phyloP scores from a whole-genome alignment of 176 grass and related monocot species.

The Zoysia japonica region DNA sequence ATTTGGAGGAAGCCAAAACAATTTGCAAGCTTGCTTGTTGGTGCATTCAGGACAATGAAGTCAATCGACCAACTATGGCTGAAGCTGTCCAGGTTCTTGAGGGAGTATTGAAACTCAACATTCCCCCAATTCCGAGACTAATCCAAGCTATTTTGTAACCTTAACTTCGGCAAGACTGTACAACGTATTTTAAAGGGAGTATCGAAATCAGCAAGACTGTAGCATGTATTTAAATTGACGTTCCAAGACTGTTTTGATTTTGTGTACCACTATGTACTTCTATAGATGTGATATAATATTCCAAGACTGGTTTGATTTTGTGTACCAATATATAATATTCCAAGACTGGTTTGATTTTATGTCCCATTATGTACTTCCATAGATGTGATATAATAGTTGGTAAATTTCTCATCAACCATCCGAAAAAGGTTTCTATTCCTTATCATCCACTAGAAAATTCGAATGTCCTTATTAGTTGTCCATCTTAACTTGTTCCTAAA shows the following conservation, averaged over 20 bases:
- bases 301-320: no score
- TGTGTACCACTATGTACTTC: neutral
- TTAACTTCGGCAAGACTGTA: neutral
- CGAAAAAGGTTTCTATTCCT: no score
- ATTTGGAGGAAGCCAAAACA: slow-evolving; percentile 21
- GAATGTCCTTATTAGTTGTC: no score
- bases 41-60: slow-evolving; percentile 35
- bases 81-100: slow-evolving; percentile 20
- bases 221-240: neutral
- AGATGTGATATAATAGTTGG: no score
- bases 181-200: neutral
- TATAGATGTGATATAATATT: no score
- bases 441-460: no score
- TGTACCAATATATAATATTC: no score
- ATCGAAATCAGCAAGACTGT: neutral
- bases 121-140: slow-evolving; percentile 14
- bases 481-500: no score
- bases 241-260: neutral
- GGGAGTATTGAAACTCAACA: neutral
- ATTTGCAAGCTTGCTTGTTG: slow-evolving; percentile 26
- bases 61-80: slow-evolving; percentile 2
- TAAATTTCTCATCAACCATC: no score
- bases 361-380: no score
- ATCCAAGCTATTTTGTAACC: neutral
- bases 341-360: no score